These are phyloP conservation scores for Aspergillus clavatus DNA, from an alignment of 2,329 filamentous ascomycete species.

Conservation along the genomic window DNA sequence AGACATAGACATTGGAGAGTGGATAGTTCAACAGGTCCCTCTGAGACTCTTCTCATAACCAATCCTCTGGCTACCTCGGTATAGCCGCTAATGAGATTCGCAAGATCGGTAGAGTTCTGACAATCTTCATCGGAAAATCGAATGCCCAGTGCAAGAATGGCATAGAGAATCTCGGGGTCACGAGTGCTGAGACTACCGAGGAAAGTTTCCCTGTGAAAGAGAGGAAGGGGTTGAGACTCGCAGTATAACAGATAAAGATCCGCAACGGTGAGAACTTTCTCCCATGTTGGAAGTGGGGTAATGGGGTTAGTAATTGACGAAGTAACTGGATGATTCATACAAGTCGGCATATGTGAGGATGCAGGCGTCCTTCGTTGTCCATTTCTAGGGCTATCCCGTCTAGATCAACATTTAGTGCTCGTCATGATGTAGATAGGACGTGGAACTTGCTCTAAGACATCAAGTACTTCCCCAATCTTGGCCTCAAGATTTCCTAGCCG, in stretches of 20 bases:
- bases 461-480: slow-evolving; percentile 33
- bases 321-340: slow-evolving; percentile 4
- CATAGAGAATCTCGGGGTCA: slow-evolving; percentile 33
- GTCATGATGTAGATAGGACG: slow-evolving; percentile 1
- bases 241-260: slow-evolving; percentile 46
- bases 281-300: slow-evolving; percentile 35
- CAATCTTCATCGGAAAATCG: slow-evolving; percentile 38
- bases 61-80: slow-evolving; percentile 34
- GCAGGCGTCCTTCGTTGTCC: slow-evolving; percentile 5
- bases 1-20: slow-evolving; percentile 41
- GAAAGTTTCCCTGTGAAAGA: slow-evolving; percentile 44
- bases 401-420: slow-evolving; percentile 3
- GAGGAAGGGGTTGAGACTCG: slow-evolving; percentile 47
- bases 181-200: slow-evolving; percentile 37
- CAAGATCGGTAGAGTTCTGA: slow-evolving; percentile 17
- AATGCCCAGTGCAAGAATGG: slow-evolving; percentile 39
- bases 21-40: slow-evolving; percentile 41
- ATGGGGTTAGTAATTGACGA: slow-evolving; percentile 13
- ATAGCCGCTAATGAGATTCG: slow-evolving; percentile 32
- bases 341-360: slow-evolving; percentile 9
- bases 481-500: slow-evolving; percentile 32
- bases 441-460: slow-evolving; percentile 26
- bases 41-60: slow-evolving; percentile 36
- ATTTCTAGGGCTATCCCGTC: slow-evolving; percentile 13
- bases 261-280: slow-evolving; percentile 36